Conservation (phyloP, 345 rosid genomes). For the Theobroma cacao region DNA sequence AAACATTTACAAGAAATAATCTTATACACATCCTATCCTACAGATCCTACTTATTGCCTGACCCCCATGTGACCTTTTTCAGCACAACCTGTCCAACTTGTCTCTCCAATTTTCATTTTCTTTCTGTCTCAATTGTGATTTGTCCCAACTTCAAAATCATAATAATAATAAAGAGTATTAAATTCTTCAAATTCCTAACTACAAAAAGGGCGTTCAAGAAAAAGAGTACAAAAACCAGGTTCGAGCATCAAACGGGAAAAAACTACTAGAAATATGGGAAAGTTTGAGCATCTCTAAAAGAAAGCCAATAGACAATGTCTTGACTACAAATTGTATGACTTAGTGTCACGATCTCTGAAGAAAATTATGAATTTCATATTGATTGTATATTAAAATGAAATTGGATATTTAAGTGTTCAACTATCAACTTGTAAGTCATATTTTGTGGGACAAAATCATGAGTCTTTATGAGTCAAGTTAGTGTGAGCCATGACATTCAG, state of each 20-base stretch:
- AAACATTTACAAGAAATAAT: background rate
- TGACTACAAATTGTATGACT: background rate
- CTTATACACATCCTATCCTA: background rate
- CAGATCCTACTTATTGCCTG: background rate
- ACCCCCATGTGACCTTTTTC: background rate
- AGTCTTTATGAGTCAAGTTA: too few relatives aligned
- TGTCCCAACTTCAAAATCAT: background rate
- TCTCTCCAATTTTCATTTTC: background rate
- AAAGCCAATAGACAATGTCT: background rate
- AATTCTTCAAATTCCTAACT: background rate
- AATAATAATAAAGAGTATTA: too few relatives aligned
- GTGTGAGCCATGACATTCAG: too few relatives aligned
- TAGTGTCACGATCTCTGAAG: too few relatives aligned
- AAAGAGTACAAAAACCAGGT: background rate
- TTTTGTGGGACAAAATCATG: too few relatives aligned
- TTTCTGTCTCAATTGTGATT: background rate
- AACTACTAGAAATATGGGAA: too few relatives aligned
- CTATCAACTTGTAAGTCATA: too few relatives aligned
- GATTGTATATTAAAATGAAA: too few relatives aligned
- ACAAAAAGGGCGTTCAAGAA: background rate
- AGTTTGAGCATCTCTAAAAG: too few relatives aligned
- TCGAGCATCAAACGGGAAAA: too few relatives aligned
- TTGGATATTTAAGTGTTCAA: too few relatives aligned
- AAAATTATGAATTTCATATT: too few relatives aligned
- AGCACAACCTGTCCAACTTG: constrained; percentile 25